These are phyloP conservation scores for Thyridium curvatum DNA, from an alignment of 2,329 filamentous ascomycete genomes.

Conservation along the genomic window DNA sequence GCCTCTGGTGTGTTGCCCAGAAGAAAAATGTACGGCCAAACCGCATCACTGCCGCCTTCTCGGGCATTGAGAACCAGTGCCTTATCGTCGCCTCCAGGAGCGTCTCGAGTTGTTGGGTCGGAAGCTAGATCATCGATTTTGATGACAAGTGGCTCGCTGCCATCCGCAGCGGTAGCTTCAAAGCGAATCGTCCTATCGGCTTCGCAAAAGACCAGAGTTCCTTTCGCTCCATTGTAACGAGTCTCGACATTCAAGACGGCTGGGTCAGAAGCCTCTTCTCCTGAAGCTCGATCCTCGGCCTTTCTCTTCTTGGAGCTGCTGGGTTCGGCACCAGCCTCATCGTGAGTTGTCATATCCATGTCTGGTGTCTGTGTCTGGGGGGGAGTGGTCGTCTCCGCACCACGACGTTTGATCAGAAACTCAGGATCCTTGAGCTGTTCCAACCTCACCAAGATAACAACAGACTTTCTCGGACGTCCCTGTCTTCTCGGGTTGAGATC, in stretches of 20 bases:
- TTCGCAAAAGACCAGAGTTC: constrained; percentile 10
- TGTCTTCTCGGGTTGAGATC: constrained; percentile 15
- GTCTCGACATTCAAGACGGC: not conserved
- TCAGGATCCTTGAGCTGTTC: constrained; percentile 15
- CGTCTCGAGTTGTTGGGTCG: constrained; percentile 11
- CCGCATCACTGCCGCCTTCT: not conserved
- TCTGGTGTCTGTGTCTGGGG: no score
- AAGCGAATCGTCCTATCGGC: constrained; percentile 10
- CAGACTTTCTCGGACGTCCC: constrained; percentile 22
- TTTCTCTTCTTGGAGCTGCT: no score
- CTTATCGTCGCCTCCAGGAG: constrained; percentile 13
- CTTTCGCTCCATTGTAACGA: constrained; percentile 12
- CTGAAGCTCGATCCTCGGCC: no score
- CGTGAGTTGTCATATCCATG: no score
- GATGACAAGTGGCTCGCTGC: constrained; percentile 15
- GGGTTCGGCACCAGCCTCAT: no score
- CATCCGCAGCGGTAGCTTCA: constrained; percentile 4
- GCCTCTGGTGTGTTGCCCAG: constrained; percentile 9
- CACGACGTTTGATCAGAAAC: constrained; percentile 2
- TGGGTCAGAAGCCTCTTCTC: no score
- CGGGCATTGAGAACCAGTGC: constrained; percentile 12
- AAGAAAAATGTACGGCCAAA: constrained; percentile 14
- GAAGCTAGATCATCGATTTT: constrained; percentile 10
- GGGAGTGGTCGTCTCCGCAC: no score
- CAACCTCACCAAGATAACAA: constrained; percentile 20